Percentiles rank a stretch among this genome's conserved stretches.
Conservation (phyloP, 768 basidiomycete genomes). For the Auriculariales sp. region DNA sequence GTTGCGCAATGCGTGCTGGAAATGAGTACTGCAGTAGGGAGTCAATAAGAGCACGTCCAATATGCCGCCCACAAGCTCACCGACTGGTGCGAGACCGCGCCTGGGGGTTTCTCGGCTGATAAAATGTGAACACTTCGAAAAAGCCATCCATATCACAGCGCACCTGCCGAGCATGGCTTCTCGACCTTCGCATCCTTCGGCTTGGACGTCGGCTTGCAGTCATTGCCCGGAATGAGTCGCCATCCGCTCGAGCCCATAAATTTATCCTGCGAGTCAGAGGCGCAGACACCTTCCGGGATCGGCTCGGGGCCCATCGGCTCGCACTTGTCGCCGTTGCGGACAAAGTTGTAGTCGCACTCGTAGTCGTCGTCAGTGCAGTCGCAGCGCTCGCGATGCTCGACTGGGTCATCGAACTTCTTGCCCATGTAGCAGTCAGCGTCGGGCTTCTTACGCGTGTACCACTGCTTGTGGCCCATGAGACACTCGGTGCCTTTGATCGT, state of each 20-base stretch:
- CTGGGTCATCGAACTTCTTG: slow-evolving; percentile 77
- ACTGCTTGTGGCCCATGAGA: slow-evolving; percentile 97
- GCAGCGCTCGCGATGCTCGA: slow-evolving; percentile 71
- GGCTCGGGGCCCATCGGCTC: slow-evolving; percentile 79
- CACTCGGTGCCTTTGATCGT: slow-evolving; percentile 50
- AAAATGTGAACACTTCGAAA: background rate
- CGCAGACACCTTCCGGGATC: slow-evolving; percentile 64
- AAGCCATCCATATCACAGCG: slow-evolving; percentile 3
- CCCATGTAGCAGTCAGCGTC: slow-evolving; percentile 82
- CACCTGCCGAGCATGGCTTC: slow-evolving; percentile 73
- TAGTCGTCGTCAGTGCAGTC: slow-evolving; percentile 77
- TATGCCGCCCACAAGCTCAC: slow-evolving; percentile 25
- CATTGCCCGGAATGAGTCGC: slow-evolving; percentile 84
- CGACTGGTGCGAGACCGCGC: slow-evolving; percentile 58
- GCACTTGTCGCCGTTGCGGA: slow-evolving; percentile 61
- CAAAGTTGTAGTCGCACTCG: slow-evolving; percentile 91
- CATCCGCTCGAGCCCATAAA: slow-evolving; percentile 89
- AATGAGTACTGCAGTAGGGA: slow-evolving; percentile 42
- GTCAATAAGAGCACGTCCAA: background rate
- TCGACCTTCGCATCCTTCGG: slow-evolving; percentile 52
- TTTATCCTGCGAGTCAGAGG: slow-evolving; percentile 29
- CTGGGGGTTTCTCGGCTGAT: slow-evolving; percentile 66
- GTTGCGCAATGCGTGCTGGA: slow-evolving; percentile 46
- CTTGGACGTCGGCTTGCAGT: slow-evolving; percentile 47
- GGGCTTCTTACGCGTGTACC: slow-evolving; percentile 74